These are phyloP conservation scores for Kluyveromyces siamensis DNA, from an alignment of 805 yeast genomes.

Conservation along the genomic window DNA sequence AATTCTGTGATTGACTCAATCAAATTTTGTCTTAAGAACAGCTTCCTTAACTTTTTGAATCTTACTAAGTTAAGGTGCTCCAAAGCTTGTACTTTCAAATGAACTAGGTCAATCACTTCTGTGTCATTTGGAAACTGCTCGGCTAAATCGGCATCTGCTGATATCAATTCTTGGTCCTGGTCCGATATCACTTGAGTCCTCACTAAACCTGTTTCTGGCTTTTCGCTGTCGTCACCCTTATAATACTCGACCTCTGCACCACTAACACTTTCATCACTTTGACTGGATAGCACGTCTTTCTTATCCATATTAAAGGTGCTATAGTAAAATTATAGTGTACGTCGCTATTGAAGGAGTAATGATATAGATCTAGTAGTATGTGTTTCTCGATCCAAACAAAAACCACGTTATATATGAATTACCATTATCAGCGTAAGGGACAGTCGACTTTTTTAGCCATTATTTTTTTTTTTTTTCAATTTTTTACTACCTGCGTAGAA, in stretches of 20 bases:
- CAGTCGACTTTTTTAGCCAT: too few relatives aligned
- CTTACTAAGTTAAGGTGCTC: slow-evolving; percentile 51
- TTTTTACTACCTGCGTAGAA: too few relatives aligned
- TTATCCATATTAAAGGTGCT: background rate
- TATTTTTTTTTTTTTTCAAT: too few relatives aligned
- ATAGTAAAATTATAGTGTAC: background rate
- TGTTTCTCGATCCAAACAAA: too few relatives aligned
- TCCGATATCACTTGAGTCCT: slow-evolving; percentile 24
- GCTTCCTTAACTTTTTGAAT: slow-evolving; percentile 45
- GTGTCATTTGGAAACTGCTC: slow-evolving; percentile 47
- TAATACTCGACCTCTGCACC: background rate
- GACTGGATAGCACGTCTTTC: background rate
- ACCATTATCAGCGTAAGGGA: too few relatives aligned
- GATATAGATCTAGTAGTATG: too few relatives aligned
- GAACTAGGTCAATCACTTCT: slow-evolving; percentile 56
- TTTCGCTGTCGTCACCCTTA: background rate
- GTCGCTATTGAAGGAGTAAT: too few relatives aligned
- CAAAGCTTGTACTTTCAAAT: slow-evolving; percentile 56
- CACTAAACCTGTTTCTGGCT: background rate
- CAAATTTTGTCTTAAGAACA: slow-evolving; percentile 79
- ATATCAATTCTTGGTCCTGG: slow-evolving; percentile 40
- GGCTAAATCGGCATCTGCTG: slow-evolving; percentile 62
- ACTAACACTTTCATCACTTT: background rate
- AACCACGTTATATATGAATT: too few relatives aligned
- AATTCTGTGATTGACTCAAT: slow-evolving; percentile 65